Base-by-base conservation (phyloP, 1,284 basidiomycete species). In the Pyrrhoderma noxium region DNA sequence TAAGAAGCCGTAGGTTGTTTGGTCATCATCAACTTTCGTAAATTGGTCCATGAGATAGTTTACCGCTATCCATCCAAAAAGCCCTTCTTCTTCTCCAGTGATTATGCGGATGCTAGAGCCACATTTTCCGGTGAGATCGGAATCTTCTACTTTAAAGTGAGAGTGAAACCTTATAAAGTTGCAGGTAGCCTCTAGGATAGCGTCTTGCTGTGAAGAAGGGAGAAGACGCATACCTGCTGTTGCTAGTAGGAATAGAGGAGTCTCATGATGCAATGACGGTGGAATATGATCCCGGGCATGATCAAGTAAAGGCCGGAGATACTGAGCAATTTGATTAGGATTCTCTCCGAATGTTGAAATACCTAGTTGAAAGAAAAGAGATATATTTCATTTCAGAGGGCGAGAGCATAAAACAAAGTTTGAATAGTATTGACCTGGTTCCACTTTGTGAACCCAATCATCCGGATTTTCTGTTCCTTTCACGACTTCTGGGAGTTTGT, bases 1-100 rank as follows among this genome's bases (percentile, higher is more conserved):
- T 56, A 99, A 74, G 67, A 99, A 99, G 3, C 96, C 96, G 61
- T 92, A 98, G 2, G 96, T 98, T 31, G 90, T 89, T 52, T 71
- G 74, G 57, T 76, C 71, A 39, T 72, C 65, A 57, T 70, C 72
- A 44, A 78, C 72, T 13, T 80, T 80, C 13, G 76, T 75, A 64
- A 99, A 99, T 1, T 94, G 95, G 63, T 99, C 91, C 93, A 98
- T 96, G 41, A 99, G 83, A 66, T 99, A 99, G 67, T 99, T 99
- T 64, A 98, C 92, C 0, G 94, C 92, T 51, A 99, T 92, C 96
- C 96, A 99, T 1, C 96, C 96, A 66, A 95, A 96, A 44, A 98
- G 70, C 0, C 96, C 96, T 64, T 99, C 96, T 66, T 99, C 95
- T 67, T 99, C 94, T 47, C 96, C 96, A 1, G 91, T 89, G 61